Evolutionary conservation across 2,329 filamentous ascomycete genomes (phyloP).

Genomic region (Aureobasidium sp.): DNA sequence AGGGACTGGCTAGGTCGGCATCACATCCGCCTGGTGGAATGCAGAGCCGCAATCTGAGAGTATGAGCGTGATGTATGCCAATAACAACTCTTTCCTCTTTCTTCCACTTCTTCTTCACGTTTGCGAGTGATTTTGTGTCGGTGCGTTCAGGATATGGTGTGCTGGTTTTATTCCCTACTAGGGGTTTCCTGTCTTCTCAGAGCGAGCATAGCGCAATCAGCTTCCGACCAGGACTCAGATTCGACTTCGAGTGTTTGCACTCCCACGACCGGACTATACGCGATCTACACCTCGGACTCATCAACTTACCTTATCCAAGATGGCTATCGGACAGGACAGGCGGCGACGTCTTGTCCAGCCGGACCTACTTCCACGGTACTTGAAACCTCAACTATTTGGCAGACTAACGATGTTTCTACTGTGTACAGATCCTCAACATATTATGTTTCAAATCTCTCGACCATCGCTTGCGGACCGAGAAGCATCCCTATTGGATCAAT

Average conservation of each 20-base stretch:
- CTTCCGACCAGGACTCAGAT: background rate
- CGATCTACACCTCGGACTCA: constrained; percentile 6
- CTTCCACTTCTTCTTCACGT: background rate
- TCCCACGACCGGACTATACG: background rate
- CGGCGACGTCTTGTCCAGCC: background rate
- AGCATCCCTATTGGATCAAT: background rate
- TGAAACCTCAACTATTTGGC: constrained; percentile 6
- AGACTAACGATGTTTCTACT: constrained; percentile 10
- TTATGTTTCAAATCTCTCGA: constrained; percentile 8
- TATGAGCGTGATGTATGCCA: background rate
- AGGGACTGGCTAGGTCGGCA: background rate
- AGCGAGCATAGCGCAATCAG: background rate
- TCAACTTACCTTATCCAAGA: constrained; percentile 7
- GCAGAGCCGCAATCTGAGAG: background rate
- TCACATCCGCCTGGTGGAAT: background rate
- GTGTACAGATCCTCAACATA: constrained; percentile 13
- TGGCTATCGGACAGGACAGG: background rate
- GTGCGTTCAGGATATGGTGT: background rate
- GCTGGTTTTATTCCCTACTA: background rate
- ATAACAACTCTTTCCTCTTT: background rate
- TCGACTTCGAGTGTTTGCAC: background rate
- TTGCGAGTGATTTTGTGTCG: background rate
- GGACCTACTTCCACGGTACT: constrained; percentile 1
- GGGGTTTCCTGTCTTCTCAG: background rate
- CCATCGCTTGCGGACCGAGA: background rate